phyloP scores from a whole-genome alignment of 805 yeast species.

The Saturnispora sanitii region DNA sequence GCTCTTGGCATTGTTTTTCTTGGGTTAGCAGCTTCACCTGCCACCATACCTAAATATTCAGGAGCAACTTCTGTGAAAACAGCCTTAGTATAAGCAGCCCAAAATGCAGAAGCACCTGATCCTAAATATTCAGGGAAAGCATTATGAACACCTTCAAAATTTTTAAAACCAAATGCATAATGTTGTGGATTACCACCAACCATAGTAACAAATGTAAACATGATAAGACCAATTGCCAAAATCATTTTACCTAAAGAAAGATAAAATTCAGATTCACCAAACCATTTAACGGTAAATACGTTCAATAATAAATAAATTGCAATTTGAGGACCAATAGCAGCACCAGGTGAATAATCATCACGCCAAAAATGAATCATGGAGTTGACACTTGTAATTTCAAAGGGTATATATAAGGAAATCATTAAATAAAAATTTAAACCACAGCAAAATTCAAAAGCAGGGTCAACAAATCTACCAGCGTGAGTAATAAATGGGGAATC shows the following conservation, averaged over 20 bases:
- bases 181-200: slow-evolving; percentile 77
- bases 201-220: slow-evolving; percentile 74
- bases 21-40: slow-evolving; percentile 60
- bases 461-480: slow-evolving; percentile 69
- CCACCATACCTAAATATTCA: slow-evolving; percentile 75
- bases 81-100: slow-evolving; percentile 61
- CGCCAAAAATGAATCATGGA: slow-evolving; percentile 76
- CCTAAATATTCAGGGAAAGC: slow-evolving; percentile 48
- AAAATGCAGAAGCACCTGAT: slow-evolving; percentile 55
- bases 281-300: slow-evolving; percentile 60
- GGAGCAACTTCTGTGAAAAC: slow-evolving; percentile 74
- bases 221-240: slow-evolving; percentile 62
- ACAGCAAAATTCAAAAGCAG: slow-evolving; percentile 61
- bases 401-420: slow-evolving; percentile 71
- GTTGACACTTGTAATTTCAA: slow-evolving; percentile 73
- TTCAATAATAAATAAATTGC: slow-evolving; percentile 55
- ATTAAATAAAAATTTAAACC: slow-evolving; percentile 77
- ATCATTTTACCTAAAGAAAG: slow-evolving; percentile 63
- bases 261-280: slow-evolving; percentile 81
- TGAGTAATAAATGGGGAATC: slow-evolving; percentile 67
- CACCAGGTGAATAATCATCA: slow-evolving; percentile 64
- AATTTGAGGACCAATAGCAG: slow-evolving; percentile 55
- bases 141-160: slow-evolving; percentile 18
- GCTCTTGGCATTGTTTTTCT: slow-evolving; percentile 69
- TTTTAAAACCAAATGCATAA: slow-evolving; percentile 28